phyloP scores from a whole-genome alignment of 148 eudicot species.

The Dianthus caryophyllus region DNA sequence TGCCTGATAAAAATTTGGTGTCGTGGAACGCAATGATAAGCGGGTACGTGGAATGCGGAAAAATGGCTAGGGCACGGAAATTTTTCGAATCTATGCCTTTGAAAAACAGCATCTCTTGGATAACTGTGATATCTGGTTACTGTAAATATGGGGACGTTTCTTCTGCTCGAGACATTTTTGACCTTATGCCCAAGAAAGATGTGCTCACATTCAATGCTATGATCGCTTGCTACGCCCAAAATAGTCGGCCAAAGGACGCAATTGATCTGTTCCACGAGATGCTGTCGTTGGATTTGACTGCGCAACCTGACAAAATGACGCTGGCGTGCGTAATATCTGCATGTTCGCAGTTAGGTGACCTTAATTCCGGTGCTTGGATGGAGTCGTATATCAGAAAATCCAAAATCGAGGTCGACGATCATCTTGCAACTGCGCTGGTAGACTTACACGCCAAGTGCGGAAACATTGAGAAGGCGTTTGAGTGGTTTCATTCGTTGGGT shows the following conservation, averaged over 20 bases:
- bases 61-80: constrained; percentile 47
- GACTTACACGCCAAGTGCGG: constrained; percentile 82
- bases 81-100: constrained; percentile 61
- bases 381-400: constrained; percentile 41
- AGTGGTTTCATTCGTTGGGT: constrained; percentile 42
- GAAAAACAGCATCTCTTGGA: constrained; percentile 58
- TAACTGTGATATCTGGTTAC: constrained; percentile 70
- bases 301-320: constrained; percentile 78
- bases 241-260: constrained; percentile 63
- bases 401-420: constrained; percentile 62
- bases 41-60: constrained; percentile 60
- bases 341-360: constrained; percentile 72
- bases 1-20: constrained; percentile 59
- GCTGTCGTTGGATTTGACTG: constrained; percentile 30
- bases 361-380: constrained; percentile 44
- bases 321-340: constrained; percentile 72
- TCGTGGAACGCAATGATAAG: constrained; percentile 84
- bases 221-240: constrained; percentile 84
- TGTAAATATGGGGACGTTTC: constrained; percentile 64
- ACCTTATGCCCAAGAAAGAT: constrained; percentile 36
- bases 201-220: constrained; percentile 57
- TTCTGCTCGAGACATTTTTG: constrained; percentile 47
- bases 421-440: constrained; percentile 57
- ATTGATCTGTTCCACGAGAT: constrained; percentile 53
- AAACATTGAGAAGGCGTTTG: constrained; percentile 51